phyloP scores from a whole-genome alignment of 1,284 basidiomycete genomes.

The Trichosporon inkin region DNA sequence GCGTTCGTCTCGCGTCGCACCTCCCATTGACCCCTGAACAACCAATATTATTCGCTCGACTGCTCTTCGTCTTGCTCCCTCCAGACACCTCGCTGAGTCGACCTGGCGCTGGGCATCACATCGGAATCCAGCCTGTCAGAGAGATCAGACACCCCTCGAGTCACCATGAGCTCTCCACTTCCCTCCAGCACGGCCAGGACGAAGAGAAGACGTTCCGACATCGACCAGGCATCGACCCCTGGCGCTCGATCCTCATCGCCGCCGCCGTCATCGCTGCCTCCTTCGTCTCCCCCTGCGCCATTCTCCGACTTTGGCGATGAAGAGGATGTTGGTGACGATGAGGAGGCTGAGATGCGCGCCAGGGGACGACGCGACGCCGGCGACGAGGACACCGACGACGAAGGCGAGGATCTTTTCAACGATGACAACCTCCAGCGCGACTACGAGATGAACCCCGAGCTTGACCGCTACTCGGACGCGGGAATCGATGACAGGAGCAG shows the following conservation, averaged over 20 bases:
- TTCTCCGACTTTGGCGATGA: conserved; percentile 86
- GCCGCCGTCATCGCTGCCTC: conserved; percentile 48
- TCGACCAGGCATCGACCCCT: neutral
- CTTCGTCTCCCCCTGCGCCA: conserved; percentile 68
- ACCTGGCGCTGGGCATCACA: neutral
- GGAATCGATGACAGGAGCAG: conserved; percentile 83
- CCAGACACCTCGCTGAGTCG: neutral
- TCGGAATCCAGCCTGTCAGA: neutral
- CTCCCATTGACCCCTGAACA: neutral
- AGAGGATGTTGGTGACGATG: conserved; percentile 67
- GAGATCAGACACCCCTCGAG: neutral
- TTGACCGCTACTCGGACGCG: conserved; percentile 83
- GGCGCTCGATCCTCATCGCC: conserved; percentile 37
- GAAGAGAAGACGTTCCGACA: conserved; percentile 18
- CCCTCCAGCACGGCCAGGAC: conserved; percentile 6
- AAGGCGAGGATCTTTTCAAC: conserved; percentile 87
- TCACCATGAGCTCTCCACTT: conserved; percentile 14
- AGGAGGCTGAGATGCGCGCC: conserved; percentile 59
- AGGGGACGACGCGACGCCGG: conserved; percentile 57
- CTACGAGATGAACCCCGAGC: conserved; percentile 72
- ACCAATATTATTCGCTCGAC: conserved; percentile 7
- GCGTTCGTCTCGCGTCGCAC: neutral
- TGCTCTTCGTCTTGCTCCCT: neutral
- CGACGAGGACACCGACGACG: conserved; percentile 60
- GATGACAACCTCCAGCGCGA: conserved; percentile 76